Conservation (phyloP, 352 stramenopile genomes). For the Phytophthora cactorum region DNA sequence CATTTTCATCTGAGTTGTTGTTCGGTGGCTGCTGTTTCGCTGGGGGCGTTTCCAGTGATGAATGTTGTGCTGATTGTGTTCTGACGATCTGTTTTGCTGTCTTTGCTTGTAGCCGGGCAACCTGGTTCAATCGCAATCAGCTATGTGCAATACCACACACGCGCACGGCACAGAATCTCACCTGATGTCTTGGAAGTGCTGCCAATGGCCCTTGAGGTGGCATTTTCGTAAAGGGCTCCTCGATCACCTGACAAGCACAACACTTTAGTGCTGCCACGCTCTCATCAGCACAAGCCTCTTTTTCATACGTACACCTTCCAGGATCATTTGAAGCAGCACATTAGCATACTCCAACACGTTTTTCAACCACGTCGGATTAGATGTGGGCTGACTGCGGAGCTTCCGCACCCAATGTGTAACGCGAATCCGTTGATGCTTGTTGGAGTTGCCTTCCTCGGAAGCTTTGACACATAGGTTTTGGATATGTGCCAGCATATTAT, state of each 20-base stretch:
- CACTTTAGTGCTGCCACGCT: background rate
- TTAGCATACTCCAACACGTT: slow-evolving; percentile 58
- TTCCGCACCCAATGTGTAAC: slow-evolving; percentile 65
- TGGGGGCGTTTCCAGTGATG: background rate
- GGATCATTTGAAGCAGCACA: slow-evolving; percentile 59
- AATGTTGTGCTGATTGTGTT: slow-evolving; percentile 2
- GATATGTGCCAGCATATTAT: slow-evolving; percentile 44
- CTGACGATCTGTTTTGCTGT: slow-evolving; percentile 7
- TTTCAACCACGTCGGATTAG: slow-evolving; percentile 64
- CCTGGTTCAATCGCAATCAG: slow-evolving; percentile 18
- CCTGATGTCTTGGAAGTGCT: slow-evolving; percentile 53
- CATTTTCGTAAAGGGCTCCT: slow-evolving; percentile 70
- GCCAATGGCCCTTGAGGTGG: slow-evolving; percentile 63
- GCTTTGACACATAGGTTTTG: slow-evolving; percentile 41
- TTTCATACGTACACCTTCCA: slow-evolving; percentile 45
- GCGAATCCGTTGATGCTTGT: slow-evolving; percentile 70
- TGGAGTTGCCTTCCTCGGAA: slow-evolving; percentile 2
- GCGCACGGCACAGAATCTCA: slow-evolving; percentile 7
- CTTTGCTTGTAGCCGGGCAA: slow-evolving; percentile 29
- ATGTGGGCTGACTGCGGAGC: slow-evolving; percentile 57
- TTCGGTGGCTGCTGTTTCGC: background rate
- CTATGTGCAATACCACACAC: background rate
- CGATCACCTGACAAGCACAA: slow-evolving; percentile 36
- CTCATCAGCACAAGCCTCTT: too few species aligned
- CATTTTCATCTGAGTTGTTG: slow-evolving; percentile 20